Conservation (phyloP, 192 early-diverging fungal genomes). For the Coemansia sp. region DNA sequence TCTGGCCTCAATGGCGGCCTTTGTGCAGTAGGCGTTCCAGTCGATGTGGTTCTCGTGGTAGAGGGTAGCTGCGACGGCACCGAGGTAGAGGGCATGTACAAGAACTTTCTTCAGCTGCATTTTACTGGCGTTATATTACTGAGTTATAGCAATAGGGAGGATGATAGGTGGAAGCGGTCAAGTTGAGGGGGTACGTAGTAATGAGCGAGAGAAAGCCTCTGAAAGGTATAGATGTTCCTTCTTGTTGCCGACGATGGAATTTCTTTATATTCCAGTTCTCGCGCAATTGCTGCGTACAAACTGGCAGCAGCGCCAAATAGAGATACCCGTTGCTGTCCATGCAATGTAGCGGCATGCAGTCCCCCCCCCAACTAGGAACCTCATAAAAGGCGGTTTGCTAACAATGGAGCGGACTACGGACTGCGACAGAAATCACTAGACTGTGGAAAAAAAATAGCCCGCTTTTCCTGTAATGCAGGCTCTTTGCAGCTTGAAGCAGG, state of each 20-base stretch:
- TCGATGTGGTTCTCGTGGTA: neutral
- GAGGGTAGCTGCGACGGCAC: slow-evolving; percentile 12
- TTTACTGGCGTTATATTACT: neutral
- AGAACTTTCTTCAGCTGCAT: slow-evolving; percentile 20
- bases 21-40: slow-evolving; percentile 12
- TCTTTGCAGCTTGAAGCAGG: no score
- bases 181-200: neutral
- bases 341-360: no score
- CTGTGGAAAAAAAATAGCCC: no score
- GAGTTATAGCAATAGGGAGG: no score
- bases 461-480: no score
- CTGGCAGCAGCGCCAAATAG: neutral
- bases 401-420: no score
- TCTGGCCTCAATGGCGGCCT: slow-evolving; percentile 3
- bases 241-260: neutral
- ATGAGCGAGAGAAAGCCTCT: neutral
- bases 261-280: neutral
- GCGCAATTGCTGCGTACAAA: neutral
- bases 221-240: neutral
- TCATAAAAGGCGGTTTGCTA: no score
- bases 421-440: no score
- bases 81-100: slow-evolving; percentile 10
- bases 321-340: neutral
- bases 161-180: neutral
- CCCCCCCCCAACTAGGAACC: no score